A percentile compares a stretch with the other conserved stretches of the same genome.
Evolutionary conservation across 73 alveolate species (phyloP).

Genomic region (Paramecium caudatum): DNA sequence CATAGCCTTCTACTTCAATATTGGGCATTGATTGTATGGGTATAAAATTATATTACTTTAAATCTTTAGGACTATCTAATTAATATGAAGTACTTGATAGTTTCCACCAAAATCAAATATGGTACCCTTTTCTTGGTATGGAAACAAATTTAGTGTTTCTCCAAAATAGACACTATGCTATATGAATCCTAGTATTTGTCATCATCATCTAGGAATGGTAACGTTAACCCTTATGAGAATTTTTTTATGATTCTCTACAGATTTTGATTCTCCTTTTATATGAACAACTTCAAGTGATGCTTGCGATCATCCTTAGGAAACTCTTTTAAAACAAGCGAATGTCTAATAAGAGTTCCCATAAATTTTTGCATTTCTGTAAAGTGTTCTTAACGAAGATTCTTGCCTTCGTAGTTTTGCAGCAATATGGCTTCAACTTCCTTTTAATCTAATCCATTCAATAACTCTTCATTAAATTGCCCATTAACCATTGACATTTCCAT

Average conservation of each 20-base stretch:
- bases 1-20: constrained; percentile 33
- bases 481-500: constrained; percentile 71
- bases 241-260: constrained; percentile 72
- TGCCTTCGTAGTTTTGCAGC: neutral
- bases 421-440: neutral
- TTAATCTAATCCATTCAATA: neutral
- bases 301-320: constrained; percentile 79
- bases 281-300: constrained; percentile 39
- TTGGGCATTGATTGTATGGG: neutral
- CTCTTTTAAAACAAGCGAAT: constrained; percentile 77
- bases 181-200: constrained; percentile 77
- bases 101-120: constrained; percentile 78
- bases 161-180: constrained; percentile 21
- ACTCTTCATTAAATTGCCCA: constrained; percentile 21
- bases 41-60: neutral
- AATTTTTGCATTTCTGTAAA: constrained; percentile 80
- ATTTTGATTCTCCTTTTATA: constrained; percentile 80
- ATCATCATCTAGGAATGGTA: constrained; percentile 82
- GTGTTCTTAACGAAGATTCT: constrained; percentile 46
- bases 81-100: constrained; percentile 24
- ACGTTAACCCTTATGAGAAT: constrained; percentile 79
- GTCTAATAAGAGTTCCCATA: constrained; percentile 74
- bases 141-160: constrained; percentile 77
- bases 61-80: constrained; percentile 35
- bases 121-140: constrained; percentile 93